Base-by-base conservation (phyloP, 2,329 filamentous ascomycete species). In the Xylaria sp. region DNA sequence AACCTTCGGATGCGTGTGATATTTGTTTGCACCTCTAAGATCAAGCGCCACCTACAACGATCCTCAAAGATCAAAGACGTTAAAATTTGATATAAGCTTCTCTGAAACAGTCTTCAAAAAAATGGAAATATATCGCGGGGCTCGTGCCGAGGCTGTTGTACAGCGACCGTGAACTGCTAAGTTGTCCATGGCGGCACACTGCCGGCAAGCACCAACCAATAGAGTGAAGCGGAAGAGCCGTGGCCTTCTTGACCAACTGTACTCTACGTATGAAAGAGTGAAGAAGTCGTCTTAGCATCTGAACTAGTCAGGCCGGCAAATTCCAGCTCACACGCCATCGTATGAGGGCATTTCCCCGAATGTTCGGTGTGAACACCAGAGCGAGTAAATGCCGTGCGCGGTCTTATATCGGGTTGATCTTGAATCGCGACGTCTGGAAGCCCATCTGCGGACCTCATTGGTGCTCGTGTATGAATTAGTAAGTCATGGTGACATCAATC, bases 1-100 rank as follows among this genome's bases (percentile, higher is more conserved):
- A 56, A 56, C 34, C 57, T 56, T 65, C 39, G 65, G 65, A 55
- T 63, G 67, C 61, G 61, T 65, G 46, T 25, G 23, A 59, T 43
- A 53, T 53, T 48, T 25, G 43, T n/a, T 57, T 52, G 30, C 43
- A 48, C 20, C 41, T 61, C 58, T 20, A 45, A 56, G 36, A 15
- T 28, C 34, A 50, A 55, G 48, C 61, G 53, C 57, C 41, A 53
- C 34, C 32, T 12, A 34, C 41, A 57, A 45, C 23, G 13, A 43
- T 60, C 32, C 28, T 28, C 10, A 34, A 18, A 43, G 5, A n/a
- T 25, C 20, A 39, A 39, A 43, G 34, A 10, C 30, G 3, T 30
- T 20, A n/a, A 10, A 13, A 48, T 39, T 7, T n/a, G 9, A 50
- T n/a, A n/a, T 28, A 5, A 10, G 20, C 13, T 13, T 36, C n/a